Percentiles rank a stretch among this genome's conserved stretches.
phyloP scores from a whole-genome alignment of 495 filamentous ascomycete species.

The Aspergillus conjunctus region DNA sequence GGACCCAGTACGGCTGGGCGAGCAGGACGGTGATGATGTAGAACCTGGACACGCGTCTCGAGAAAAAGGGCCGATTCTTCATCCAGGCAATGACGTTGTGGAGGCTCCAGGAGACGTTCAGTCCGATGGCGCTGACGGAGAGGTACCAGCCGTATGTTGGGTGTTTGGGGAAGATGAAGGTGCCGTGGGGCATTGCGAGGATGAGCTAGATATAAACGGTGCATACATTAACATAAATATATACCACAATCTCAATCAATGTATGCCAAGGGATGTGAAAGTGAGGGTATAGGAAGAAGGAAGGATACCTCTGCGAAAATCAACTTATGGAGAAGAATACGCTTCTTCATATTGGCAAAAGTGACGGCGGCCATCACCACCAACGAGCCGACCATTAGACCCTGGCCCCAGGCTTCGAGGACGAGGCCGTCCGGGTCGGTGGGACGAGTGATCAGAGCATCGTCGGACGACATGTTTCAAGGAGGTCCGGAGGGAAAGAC shows the following conservation, averaged over 20 bases:
- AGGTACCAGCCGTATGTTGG: constrained; percentile 52
- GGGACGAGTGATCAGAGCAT: constrained; percentile 30
- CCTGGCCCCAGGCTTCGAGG: constrained; percentile 53
- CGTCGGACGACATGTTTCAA: constrained; percentile 22
- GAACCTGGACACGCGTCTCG: constrained; percentile 33
- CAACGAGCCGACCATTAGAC: constrained; percentile 49
- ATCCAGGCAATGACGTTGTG: constrained; percentile 56
- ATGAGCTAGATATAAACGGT: constrained; percentile 27
- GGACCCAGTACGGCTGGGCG: constrained; percentile 47
- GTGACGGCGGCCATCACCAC: constrained; percentile 50
- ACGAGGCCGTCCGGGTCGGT: constrained; percentile 40
- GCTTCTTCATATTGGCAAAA: constrained; percentile 44
- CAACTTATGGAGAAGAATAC: constrained; percentile 48
- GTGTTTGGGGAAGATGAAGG: constrained; percentile 47
- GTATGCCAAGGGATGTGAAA: background rate
- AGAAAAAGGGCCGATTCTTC: constrained; percentile 50
- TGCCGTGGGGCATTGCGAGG: constrained; percentile 44
- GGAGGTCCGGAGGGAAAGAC: background rate
- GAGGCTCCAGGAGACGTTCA: constrained; percentile 49
- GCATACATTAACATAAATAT: background rate
- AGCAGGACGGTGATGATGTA: constrained; percentile 47
- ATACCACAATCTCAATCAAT: background rate
- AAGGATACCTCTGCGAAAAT: constrained; percentile 46
- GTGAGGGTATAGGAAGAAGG: background rate
- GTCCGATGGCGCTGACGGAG: constrained; percentile 45